Base-by-base conservation (phyloP, 148 eudicot genomes). In the Hydrangea macrophylla region DNA sequence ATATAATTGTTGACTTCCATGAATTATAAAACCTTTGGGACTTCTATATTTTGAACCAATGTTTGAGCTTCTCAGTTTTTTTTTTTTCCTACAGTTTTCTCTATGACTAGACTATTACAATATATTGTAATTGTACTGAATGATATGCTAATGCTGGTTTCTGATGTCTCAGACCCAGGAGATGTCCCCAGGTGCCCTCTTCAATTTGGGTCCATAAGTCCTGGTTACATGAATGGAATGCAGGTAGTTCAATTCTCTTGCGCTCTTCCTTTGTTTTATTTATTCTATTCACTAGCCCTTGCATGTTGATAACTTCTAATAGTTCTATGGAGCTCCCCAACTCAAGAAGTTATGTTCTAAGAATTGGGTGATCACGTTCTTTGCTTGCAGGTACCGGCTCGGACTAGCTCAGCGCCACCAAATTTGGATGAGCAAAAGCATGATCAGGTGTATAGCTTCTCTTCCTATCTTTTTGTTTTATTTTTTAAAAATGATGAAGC, bases 391-490 rank as follows among this genome's bases (percentile, higher is more conserved):
- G 73, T 90, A 62, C 97, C 97, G 40, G 89, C 97, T 48, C 81
- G 94, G 73, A 90, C 94, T 44, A 90, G 76, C 79, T 88, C 97
- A 28, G 97, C 97, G 9, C 97, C 97, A 2, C 97, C 97, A 35
- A 86, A 86, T 74, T 67, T 88, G 79, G 88, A 84, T 72, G 97
- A 90, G 78, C 97, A 86, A 74, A 83, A 84, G 58, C 83, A 68
- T 65, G 86, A 73, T 35, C 94, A 90, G 96, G 96, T 90, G 24
- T 73, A 78, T 62, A 24, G 15, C 35, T 31, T 60, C 31, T 25
- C 44, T 40, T 44, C 50, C 58, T 58, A 3, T 28, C 20, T 60
- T n/a, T n/a, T n/a, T n/a, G n/a, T 56, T n/a, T 7, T 8, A 11
- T 63, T 48, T 6, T 30, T 13, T n/a, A n/a, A n/a, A n/a, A n/a